A percentile compares a stretch with the other conserved stretches of the same genome.
phyloP scores from a whole-genome alignment of 1,284 basidiomycete species.

The Fomitopsis schrenkii region DNA sequence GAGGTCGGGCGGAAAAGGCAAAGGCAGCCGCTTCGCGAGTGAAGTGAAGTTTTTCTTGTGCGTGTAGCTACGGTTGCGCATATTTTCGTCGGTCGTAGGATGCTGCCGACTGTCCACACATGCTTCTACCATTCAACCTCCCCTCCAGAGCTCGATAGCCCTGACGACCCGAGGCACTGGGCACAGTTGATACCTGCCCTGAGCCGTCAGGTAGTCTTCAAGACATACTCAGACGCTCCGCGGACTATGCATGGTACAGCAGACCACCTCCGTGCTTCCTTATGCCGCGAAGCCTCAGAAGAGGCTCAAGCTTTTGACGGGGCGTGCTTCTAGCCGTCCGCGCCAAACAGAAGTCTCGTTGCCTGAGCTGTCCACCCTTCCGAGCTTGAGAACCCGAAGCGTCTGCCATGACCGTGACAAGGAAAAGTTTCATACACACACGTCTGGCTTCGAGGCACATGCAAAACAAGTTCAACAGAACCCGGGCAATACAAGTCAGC shows the following conservation, averaged over 20 bases:
- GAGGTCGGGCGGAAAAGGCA: no score
- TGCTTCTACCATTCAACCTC: no score
- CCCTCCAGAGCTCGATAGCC: no score
- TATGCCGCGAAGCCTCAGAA: not conserved
- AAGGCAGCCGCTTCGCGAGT: no score
- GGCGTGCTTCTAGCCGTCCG: not conserved
- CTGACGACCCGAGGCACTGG: not conserved
- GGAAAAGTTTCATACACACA: not conserved
- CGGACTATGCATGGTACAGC: not conserved
- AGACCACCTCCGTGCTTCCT: not conserved
- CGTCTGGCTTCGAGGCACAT: not conserved
- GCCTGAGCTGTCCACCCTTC: not conserved
- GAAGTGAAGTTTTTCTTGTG: no score
- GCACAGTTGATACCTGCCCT: not conserved
- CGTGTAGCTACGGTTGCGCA: not conserved
- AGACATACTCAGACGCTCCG: not conserved
- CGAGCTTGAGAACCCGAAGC: not conserved
- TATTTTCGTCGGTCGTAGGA: not conserved
- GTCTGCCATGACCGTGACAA: not conserved
- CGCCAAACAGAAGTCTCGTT: not conserved
- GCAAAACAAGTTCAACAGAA: not conserved
- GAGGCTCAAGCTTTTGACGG: not conserved
- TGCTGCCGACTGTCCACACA: no score
- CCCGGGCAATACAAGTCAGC: no score
- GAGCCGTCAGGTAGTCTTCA: not conserved